Evolutionary conservation across 2,329 filamentous ascomycete genomes (phyloP).

Genomic region (Emydomyces testavorans): DNA sequence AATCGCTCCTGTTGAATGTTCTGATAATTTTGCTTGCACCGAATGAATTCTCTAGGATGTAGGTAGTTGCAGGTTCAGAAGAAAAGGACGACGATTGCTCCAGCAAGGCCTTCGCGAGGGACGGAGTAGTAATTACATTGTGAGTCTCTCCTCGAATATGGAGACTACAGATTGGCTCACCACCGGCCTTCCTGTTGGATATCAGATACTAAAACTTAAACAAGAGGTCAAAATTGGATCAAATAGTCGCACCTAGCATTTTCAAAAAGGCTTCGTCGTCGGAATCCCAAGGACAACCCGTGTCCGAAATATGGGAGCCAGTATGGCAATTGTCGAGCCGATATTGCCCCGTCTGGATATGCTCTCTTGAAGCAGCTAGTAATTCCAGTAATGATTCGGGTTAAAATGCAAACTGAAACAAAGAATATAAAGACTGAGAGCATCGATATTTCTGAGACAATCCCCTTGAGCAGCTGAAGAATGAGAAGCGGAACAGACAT

Average conservation of each 20-base stretch:
- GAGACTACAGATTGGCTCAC: constrained; percentile 38
- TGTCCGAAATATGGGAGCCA: constrained; percentile 51
- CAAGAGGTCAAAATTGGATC: background rate
- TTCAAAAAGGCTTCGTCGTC: constrained; percentile 36
- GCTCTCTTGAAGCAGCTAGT: constrained; percentile 21
- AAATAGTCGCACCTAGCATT: constrained; percentile 29
- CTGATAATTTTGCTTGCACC: constrained; percentile 32
- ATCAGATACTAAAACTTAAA: constrained; percentile 5
- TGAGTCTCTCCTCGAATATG: constrained; percentile 41
- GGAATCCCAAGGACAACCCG: constrained; percentile 38
- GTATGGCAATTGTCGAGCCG: constrained; percentile 44
- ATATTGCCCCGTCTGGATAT: constrained; percentile 22
- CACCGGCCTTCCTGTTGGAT: constrained; percentile 15
- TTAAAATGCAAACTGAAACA: constrained; percentile 27
- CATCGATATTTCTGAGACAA: constrained; percentile 16
- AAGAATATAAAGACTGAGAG: constrained; percentile 23
- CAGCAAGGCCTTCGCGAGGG: constrained; percentile 35
- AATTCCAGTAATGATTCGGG: constrained; percentile 31
- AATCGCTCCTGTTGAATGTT: constrained; percentile 24
- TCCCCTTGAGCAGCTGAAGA: background rate
- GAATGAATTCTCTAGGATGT: constrained; percentile 34
- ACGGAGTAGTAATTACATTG: constrained; percentile 41
- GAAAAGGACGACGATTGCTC: constrained; percentile 22
- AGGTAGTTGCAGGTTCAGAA: constrained; percentile 24
- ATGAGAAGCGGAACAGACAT: constrained; percentile 9